Evolutionary conservation across 257 asterid species (phyloP).

Genomic region (Gentiana macrophylla): DNA sequence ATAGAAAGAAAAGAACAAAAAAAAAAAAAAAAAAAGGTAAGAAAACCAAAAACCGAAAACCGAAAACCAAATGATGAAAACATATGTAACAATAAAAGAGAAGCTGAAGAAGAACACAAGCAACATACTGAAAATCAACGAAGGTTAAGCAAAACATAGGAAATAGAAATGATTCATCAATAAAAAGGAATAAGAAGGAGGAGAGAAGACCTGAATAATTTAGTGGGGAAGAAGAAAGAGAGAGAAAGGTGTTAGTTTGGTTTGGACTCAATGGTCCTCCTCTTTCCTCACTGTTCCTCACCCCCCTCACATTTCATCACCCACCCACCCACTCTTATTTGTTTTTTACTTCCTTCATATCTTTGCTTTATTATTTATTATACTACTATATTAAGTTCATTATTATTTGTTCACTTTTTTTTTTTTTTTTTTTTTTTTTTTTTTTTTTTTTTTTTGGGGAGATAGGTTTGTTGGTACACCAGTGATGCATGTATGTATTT

Average conservation of each 20-base stretch:
- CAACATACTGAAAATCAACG: background rate
- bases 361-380: too few species aligned
- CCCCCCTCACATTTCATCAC: conserved; percentile 1
- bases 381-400: too few species aligned
- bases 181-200: background rate
- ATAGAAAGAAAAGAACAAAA: background rate
- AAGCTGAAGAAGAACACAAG: conserved; percentile 1
- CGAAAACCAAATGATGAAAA: background rate
- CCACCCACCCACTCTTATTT: too few species aligned
- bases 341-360: too few species aligned
- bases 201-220: conserved; percentile 6
- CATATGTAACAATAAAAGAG: background rate
- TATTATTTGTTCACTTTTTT: too few species aligned
- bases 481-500: too few species aligned
- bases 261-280: conserved; percentile 12
- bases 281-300: background rate
- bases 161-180: background rate
- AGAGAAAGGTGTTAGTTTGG: conserved; percentile 6
- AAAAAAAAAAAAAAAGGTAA: background rate
- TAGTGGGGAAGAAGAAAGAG: conserved; percentile 8
- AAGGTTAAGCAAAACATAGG: background rate
- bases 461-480: too few species aligned
- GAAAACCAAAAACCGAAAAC: background rate
- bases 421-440: too few species aligned
- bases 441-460: too few species aligned